Evolutionary conservation across 345 rosid species (phyloP).

Genomic region (Fremontodendron californicum): DNA sequence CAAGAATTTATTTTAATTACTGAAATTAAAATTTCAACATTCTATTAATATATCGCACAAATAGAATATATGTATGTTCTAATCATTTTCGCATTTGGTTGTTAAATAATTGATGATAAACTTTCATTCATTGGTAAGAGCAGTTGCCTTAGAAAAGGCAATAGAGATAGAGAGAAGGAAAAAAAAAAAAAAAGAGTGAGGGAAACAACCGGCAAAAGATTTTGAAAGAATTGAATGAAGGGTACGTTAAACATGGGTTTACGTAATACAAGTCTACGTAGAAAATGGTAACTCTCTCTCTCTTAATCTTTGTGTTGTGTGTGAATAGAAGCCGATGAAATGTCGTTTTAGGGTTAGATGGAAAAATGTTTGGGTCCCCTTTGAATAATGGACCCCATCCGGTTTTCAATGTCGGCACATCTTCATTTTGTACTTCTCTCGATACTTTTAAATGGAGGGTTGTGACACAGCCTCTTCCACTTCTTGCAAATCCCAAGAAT

Average conservation of each 20-base stretch:
- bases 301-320: no score
- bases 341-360: constrained; percentile 95
- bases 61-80: no score
- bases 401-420: constrained; percentile 37
- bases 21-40: no score
- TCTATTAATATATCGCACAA: no score
- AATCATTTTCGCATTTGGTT: not conserved
- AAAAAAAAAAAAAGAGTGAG: not conserved
- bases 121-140: not conserved
- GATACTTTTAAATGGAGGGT: constrained; percentile 30
- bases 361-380: constrained; percentile 43
- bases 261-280: constrained; percentile 81
- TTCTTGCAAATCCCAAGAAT: constrained; percentile 10
- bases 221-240: constrained; percentile 6
- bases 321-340: constrained; percentile 53
- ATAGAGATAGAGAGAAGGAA: not conserved
- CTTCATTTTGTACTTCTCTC: constrained; percentile 12
- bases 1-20: no score
- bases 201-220: constrained; percentile 32
- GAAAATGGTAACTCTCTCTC: constrained; percentile 35
- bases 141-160: not conserved
- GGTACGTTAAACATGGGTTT: constrained; percentile 52
- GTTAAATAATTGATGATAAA: not conserved
- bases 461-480: constrained; percentile 12
- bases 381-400: constrained; percentile 29